phyloP scores from a whole-genome alignment of 345 rosid genomes.

The Sonneratia caseolaris region DNA sequence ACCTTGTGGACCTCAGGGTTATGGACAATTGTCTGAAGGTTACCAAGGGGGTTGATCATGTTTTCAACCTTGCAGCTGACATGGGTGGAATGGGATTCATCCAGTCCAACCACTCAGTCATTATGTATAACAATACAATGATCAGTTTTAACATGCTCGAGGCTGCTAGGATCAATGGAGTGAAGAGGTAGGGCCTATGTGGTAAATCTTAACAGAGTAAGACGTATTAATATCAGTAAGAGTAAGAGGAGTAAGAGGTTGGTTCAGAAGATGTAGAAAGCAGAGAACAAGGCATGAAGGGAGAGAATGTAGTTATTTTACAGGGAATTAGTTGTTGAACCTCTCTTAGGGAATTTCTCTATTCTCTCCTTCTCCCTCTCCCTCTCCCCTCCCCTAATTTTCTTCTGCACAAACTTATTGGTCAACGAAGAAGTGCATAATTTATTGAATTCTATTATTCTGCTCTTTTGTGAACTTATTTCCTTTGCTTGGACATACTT shows the following conservation, averaged over 20 bases:
- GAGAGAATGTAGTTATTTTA: no score
- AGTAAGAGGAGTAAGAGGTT: no score
- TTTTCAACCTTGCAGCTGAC: slow-evolving; percentile 96
- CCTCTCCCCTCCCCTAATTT: no score
- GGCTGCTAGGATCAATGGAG: slow-evolving; percentile 84
- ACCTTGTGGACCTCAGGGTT: slow-evolving; percentile 92
- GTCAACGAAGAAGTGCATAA: neutral
- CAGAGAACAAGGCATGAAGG: no score
- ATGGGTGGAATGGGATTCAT: slow-evolving; percentile 99
- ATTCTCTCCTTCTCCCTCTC: no score
- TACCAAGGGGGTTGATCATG: slow-evolving; percentile 67
- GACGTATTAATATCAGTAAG: no score
- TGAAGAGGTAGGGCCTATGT: slow-evolving; percentile 48
- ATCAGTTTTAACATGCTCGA: slow-evolving; percentile 97
- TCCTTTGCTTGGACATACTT: neutral
- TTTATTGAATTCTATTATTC: neutral
- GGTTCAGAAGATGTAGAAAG: no score
- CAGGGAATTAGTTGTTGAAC: no score
- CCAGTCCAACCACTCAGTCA: slow-evolving; percentile 95
- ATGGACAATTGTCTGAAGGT: slow-evolving; percentile 94
- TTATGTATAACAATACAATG: slow-evolving; percentile 99
- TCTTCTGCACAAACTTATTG: neutral
- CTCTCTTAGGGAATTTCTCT: no score
- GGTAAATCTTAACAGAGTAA: neutral
- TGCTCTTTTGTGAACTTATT: neutral